Conservation (phyloP, 2,329 filamentous ascomycete genomes). For the Niveomyces coronatus region DNA sequence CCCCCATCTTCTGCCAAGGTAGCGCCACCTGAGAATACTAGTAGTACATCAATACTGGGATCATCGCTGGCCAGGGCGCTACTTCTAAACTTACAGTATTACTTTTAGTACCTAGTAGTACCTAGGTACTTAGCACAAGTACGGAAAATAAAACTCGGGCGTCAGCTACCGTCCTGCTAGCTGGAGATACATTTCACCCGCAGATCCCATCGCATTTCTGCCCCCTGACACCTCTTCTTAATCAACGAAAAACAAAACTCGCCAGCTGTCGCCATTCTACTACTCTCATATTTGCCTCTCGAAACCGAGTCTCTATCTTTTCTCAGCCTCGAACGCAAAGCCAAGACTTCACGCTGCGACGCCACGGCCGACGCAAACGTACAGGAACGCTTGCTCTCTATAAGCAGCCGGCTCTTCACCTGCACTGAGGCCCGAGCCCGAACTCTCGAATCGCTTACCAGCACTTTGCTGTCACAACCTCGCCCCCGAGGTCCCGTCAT, state of each 20-base stretch:
- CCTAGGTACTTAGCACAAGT: too few relatives aligned
- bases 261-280: too few relatives aligned
- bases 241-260: not conserved
- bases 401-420: not conserved
- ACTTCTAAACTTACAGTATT: too few relatives aligned
- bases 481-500: not conserved
- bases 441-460: not conserved
- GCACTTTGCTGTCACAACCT: not conserved
- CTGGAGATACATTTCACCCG: slow-evolving; percentile 3
- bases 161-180: not conserved
- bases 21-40: too few relatives aligned
- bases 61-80: too few relatives aligned
- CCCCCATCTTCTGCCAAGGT: too few relatives aligned
- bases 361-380: too few relatives aligned
- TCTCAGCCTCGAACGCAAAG: too few relatives aligned
- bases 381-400: not conserved
- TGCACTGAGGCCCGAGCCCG: not conserved
- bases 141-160: too few relatives aligned
- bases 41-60: too few relatives aligned
- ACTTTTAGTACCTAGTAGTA: too few relatives aligned
- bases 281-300: not conserved
- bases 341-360: too few relatives aligned
- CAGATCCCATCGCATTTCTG: slow-evolving; percentile 7
- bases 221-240: slow-evolving; percentile 7
- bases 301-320: not conserved